Base-by-base conservation (phyloP, 257 asterid genomes). In the Salvia splendens region DNA sequence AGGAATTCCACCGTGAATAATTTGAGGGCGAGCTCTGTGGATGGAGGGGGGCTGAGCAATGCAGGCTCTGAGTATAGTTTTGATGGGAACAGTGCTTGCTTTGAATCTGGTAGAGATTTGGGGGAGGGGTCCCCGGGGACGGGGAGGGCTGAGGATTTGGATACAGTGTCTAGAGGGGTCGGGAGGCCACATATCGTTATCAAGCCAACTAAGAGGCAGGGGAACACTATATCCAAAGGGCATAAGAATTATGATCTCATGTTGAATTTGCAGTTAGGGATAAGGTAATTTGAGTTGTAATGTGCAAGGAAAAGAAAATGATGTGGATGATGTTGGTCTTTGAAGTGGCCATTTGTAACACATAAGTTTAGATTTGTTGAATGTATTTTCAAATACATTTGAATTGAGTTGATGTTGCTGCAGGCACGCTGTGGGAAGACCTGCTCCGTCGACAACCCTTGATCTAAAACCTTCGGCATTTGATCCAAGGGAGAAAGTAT, bases 231-330 rank as follows among this genome's bases (percentile, higher is more conserved):
- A 47, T 77, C 92, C 0, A 90, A 85, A 77, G 99, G 95, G 10
- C 99, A 93, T 42, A 88, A 82, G 76, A 86, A 89, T 76, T 93
- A 88, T 78, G 95, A 93, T 24, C 94, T 93, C 61, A 88, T 93
- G 99, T 95, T 93, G 30, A 93, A 93, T 82, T 82, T 93, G 85
- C 96, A 93, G 88, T 92, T 93, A 20, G 97, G 99, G 61, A 90
- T 93, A 81, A 85, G 97, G 99, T 93, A 86, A 24, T 24, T 24
- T 24, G 30, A 2, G 3, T 24, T 24, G 3, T 24, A 24, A 24
- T 24, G 30, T 24, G 30, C 30, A 24, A 24, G 30, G 30, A 24
- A 24, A 0, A 24, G 24, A 24, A 24, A 24, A 24, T 24, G 30
- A 24, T 24, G 1, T 24, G 30, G 30, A 24, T 24, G 30, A 24